phyloP scores from a whole-genome alignment of 2,329 filamentous ascomycete genomes.

The Tricladium varicosporioides region DNA sequence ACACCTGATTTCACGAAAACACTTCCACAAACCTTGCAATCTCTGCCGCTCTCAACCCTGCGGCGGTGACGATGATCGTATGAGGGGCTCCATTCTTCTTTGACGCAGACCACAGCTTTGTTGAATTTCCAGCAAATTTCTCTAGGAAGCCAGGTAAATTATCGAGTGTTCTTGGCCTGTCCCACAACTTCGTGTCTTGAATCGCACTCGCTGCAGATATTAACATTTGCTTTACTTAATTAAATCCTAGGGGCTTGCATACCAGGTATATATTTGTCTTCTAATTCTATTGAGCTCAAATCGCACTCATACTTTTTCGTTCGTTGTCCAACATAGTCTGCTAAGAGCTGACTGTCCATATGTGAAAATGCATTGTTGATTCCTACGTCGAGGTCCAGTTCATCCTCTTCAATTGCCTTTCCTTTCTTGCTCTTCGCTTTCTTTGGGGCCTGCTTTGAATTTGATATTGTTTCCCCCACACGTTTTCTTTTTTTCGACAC shows the following conservation, averaged over 20 bases:
- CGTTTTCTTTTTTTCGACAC: constrained; percentile 33
- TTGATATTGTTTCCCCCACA: constrained; percentile 17
- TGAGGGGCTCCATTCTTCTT: constrained; percentile 73
- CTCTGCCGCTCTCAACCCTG: constrained; percentile 83
- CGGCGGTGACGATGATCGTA: constrained; percentile 82
- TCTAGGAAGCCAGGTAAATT: constrained; percentile 80
- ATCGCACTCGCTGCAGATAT: constrained; percentile 63
- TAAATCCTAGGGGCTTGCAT: constrained; percentile 28
- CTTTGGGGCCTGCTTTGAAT: constrained; percentile 36
- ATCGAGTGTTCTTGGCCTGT: constrained; percentile 62
- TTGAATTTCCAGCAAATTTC: constrained; percentile 54
- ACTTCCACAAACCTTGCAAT: constrained; percentile 60
- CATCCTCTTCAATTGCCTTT: constrained; percentile 53
- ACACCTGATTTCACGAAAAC: neutral
- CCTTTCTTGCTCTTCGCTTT: constrained; percentile 57
- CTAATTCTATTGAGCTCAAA: constrained; percentile 78
- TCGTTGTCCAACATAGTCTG: constrained; percentile 81
- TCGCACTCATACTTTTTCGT: constrained; percentile 76
- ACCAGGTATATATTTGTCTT: constrained; percentile 80
- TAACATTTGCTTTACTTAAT: neutral
- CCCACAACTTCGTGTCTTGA: constrained; percentile 75
- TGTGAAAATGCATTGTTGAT: constrained; percentile 77
- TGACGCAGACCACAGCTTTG: constrained; percentile 59
- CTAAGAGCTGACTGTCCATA: constrained; percentile 80
- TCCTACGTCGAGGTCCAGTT: constrained; percentile 66